Conservation (phyloP, 148 eudicot genomes). For the Arbutus unedo region DNA sequence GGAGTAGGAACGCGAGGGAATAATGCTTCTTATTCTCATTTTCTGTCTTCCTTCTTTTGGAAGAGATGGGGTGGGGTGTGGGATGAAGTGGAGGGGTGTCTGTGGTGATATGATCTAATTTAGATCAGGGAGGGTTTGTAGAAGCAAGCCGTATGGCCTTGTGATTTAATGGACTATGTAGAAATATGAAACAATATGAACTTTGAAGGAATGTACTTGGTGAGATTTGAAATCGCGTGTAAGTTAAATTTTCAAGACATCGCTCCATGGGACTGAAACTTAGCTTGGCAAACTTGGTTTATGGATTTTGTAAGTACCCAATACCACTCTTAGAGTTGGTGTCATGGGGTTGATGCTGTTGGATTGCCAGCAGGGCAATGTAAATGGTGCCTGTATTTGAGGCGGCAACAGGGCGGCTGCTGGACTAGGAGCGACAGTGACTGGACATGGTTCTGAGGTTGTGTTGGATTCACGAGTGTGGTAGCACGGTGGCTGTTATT, state of each 20-base stretch:
- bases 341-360: neutral
- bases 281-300: neutral
- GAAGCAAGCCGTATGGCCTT: neutral
- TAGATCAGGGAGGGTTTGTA: neutral
- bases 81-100: neutral
- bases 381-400: neutral
- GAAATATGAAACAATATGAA: neutral
- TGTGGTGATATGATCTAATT: neutral
- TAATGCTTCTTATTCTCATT: neutral
- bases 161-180: neutral
- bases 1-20: neutral
- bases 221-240: slow-evolving; percentile 2
- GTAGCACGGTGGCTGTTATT: neutral
- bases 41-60: neutral
- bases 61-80: neutral
- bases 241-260: neutral
- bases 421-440: neutral
- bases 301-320: neutral
- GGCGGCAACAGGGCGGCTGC: neutral
- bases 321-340: slow-evolving; percentile 1
- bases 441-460: neutral
- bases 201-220: neutral
- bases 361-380: slow-evolving; percentile 2
- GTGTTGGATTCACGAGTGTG: neutral
- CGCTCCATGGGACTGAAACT: neutral